Percentiles rank a stretch among this genome's conserved stretches.
These are phyloP conservation scores for Candida patagonica DNA, from an alignment of 805 yeast genomes.

Conservation along the genomic window DNA sequence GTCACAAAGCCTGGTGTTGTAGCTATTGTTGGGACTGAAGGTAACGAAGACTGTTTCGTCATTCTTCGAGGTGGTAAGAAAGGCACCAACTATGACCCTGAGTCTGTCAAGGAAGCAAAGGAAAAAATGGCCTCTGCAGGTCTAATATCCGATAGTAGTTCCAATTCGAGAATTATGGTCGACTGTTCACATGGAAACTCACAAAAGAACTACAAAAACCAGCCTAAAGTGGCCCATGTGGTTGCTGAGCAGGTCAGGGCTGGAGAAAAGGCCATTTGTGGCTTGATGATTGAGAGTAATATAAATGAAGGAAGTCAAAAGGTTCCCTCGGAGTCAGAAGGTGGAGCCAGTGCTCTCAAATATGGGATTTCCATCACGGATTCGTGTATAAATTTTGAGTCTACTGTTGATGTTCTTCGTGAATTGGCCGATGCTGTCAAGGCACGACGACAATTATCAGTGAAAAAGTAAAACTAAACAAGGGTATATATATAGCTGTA, in stretches of 20 bases:
- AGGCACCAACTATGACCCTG: constrained; percentile 83
- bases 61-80: constrained; percentile 92
- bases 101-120: constrained; percentile 59
- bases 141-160: constrained; percentile 28
- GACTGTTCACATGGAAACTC: constrained; percentile 98
- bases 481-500: background rate
- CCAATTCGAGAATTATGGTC: constrained; percentile 72
- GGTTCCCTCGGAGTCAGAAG: constrained; percentile 57
- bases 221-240: constrained; percentile 75
- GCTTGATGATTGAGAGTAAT: constrained; percentile 94
- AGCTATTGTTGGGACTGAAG: constrained; percentile 92
- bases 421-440: constrained; percentile 72
- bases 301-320: constrained; percentile 89
- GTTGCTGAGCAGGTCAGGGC: constrained; percentile 69
- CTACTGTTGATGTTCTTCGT: constrained; percentile 64
- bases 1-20: constrained; percentile 96
- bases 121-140: constrained; percentile 41
- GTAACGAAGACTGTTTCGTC: constrained; percentile 82
- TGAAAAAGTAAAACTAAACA: background rate
- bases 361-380: constrained; percentile 97
- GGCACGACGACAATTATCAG: constrained; percentile 46
- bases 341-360: constrained; percentile 65
- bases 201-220: constrained; percentile 81
- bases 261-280: constrained; percentile 75
- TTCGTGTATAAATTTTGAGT: constrained; percentile 89